Evolutionary conservation across 2,329 filamentous ascomycete genomes (phyloP), one percentile per base, ranked within the genome.

Genomic region (Triangularia setosa): DNA sequence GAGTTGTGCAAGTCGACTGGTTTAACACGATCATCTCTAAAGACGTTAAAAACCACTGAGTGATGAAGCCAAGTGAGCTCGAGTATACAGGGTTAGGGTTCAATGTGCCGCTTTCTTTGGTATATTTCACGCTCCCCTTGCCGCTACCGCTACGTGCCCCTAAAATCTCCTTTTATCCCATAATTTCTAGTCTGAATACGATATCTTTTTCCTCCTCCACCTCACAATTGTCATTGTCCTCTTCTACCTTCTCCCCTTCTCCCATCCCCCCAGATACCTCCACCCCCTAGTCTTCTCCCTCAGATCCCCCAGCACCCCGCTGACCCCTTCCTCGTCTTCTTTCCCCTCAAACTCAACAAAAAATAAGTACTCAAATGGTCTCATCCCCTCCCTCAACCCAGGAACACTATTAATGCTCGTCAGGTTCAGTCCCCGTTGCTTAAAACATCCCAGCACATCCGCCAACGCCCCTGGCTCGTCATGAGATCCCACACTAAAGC

Each of bases 341-440:
- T 86, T 83, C 1, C 90, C 89, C 74, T 90, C 85, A 71, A 96
- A 93, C 80, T 98, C 94, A 28, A 97, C 88, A 74, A 98, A 93
- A 79, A 98, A 97, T 40, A 97, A 85, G 78, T 98, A 98, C 75
- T 96, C 88, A 86, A 96, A 98, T 21, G 90, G 87, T 69, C 52
- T 55, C 52, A 81, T 79, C 44, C 84, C 80, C 40, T 81, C 79
- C 40, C 84, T 80, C 63, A 90, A 84, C 71, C 91, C 93, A 4
- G 94, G 94, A 68, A 94, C 80, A 69, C 91, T 93, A 74, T 93
- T 93, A 76, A 98, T 96, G 75, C 90, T 94, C 28, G 93, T 97
- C 69, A 98, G 79, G 74, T 97, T 96, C 64, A 97, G 81, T 4
- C 84, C 83, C 69, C 86, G 83, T 7, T 80, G 80, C 68, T 88